Base-by-base conservation (phyloP, 345 rosid species). In the Punica granatum region DNA sequence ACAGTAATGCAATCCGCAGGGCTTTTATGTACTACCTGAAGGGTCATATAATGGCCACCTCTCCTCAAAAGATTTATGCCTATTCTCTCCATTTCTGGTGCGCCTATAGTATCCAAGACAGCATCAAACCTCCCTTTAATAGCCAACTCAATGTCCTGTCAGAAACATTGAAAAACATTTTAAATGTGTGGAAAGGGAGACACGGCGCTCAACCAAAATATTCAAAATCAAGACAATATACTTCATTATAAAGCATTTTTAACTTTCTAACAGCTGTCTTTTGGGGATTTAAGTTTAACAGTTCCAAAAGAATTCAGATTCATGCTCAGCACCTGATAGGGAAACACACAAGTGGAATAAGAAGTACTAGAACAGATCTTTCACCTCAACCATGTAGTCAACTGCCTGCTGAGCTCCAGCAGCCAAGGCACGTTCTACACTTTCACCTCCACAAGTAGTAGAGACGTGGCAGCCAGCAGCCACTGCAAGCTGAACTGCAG, bases 21-120 rank as follows among this genome's bases (percentile, higher is more conserved):
- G 66, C 32, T 69, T 67, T 48, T 42, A 31, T 42, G 23, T n/a
- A 61, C 68, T 65, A 86, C 95, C 84, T 90, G 96, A 64, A 90
- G 97, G 39, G 97, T 93, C 99, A 93, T 90, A 72, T 88, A 89
- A 79, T 89, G 83, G 67, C 98, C 97, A 36, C 96, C 96, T 69
- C 86, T 84, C 70, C 79, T 86, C 80, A 94, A 80, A 76, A 94
- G 77, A 70, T 80, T 87, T 67, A 83, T 75, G 70, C 97, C 90
- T 30, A 81, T 65, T 78, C 95, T 85, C 80, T 94, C 97, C 1
- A 97, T 90, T 72, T 90, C 96, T 59, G 87, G 81, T 31, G 78
- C 88, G 63, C 99, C 99, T 78, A 94, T 90, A 61, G 99, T 94
- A 78, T 94, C 99, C 76, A 94, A 75, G 68, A 90, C 99, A 59